Percentiles rank a stretch among this genome's conserved stretches.
Evolutionary conservation across 225 moss, liverwort and hornwort species (phyloP).

Genomic region (Marchantia paleacea): DNA sequence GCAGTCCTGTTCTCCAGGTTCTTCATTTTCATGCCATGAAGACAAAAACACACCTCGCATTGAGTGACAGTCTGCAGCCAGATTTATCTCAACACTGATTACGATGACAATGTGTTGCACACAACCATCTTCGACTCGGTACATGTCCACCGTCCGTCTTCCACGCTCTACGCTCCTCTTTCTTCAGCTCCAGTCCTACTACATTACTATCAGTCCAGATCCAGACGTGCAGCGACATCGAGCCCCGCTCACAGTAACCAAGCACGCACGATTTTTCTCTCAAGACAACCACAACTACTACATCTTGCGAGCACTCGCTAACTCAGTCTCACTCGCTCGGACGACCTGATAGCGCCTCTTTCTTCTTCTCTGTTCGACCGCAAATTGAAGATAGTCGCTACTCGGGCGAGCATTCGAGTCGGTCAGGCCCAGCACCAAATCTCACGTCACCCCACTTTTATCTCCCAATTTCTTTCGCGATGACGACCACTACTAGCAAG

Average conservation of each 20-base stretch:
- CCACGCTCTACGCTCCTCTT: not conserved
- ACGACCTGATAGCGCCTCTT: not conserved
- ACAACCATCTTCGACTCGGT: not conserved
- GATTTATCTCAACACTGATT: not conserved
- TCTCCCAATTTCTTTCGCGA: not conserved
- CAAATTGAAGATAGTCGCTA: not conserved
- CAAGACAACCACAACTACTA: not conserved
- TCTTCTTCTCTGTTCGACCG: not conserved
- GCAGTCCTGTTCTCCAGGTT: not conserved
- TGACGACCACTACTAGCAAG: not conserved
- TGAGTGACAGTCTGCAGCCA: not conserved
- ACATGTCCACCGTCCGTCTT: constrained; percentile 3
- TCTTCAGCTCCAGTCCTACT: not conserved
- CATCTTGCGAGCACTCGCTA: not conserved
- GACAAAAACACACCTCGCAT: not conserved
- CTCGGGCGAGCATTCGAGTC: too few relatives aligned
- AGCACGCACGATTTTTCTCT: not conserved
- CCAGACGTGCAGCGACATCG: constrained; percentile 7
- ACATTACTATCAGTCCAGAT: not conserved
- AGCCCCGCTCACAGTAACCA: not conserved
- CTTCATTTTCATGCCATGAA: not conserved
- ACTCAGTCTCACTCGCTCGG: not conserved
- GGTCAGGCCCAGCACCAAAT: not conserved
- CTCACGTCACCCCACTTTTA: not conserved
- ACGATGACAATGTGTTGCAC: not conserved